Conservation (phyloP, 306 rosid genomes). For the Trichosanthes truncata region DNA sequence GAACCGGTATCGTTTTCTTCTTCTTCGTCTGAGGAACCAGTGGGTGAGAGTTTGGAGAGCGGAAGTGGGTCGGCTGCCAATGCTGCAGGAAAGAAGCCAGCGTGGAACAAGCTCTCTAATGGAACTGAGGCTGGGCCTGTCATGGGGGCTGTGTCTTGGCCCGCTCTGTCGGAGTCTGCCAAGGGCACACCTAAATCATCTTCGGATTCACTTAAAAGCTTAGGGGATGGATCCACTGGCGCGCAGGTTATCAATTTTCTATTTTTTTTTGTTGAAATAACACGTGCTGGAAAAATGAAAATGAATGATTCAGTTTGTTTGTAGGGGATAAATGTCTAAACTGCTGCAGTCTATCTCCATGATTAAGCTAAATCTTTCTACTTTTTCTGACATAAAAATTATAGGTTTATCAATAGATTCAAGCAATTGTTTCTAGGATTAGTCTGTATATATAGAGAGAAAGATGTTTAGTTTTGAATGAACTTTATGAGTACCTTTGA, state of each 20-base stretch:
- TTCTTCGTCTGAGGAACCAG: slow-evolving; percentile 30
- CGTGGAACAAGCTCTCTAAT: slow-evolving; percentile 62
- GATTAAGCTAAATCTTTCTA: not conserved
- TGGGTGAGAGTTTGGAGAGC: slow-evolving; percentile 30
- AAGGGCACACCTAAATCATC: slow-evolving; percentile 37
- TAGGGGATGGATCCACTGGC: slow-evolving; percentile 41
- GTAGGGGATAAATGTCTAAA: not conserved
- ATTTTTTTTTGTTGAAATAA: slow-evolving; percentile 6
- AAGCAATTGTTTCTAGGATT: not conserved
- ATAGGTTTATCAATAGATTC: not conserved
- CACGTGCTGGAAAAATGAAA: not conserved
- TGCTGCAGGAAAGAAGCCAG: slow-evolving; percentile 43
- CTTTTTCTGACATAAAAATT: not conserved
- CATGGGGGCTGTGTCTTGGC: slow-evolving; percentile 70
- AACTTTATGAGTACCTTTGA: not conserved
- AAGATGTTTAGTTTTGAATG: not conserved
- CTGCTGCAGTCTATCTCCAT: not conserved
- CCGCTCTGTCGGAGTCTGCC: slow-evolving; percentile 50
- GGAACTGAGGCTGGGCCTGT: slow-evolving; percentile 53
- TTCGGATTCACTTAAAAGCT: slow-evolving; percentile 40
- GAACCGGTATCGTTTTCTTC: slow-evolving; percentile 19
- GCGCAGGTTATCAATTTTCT: slow-evolving; percentile 52
- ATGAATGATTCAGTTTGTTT: not conserved
- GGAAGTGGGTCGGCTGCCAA: slow-evolving; percentile 20
- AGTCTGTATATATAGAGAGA: not conserved